These are phyloP conservation scores for Rhizomucor pusillus DNA, from an alignment of 371 early-diverging fungal genomes.

Conservation along the genomic window DNA sequence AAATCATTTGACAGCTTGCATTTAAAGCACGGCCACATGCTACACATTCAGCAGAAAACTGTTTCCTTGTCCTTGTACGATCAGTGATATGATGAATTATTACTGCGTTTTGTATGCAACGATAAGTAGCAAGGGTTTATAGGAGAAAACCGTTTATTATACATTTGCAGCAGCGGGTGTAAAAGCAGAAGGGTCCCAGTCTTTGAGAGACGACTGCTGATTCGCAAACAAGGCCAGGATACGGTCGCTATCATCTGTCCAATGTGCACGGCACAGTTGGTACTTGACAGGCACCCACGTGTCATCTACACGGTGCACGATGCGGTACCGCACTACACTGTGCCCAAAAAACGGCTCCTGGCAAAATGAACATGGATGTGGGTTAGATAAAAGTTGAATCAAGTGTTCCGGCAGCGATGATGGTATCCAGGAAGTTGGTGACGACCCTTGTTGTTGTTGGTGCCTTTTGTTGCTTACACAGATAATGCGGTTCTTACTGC, in stretches of 20 bases:
- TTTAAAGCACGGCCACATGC: too few species aligned
- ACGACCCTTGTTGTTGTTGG: not conserved
- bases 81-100: too few species aligned
- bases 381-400: constrained; percentile 53
- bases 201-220: not conserved
- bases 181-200: too few species aligned
- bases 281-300: constrained; percentile 16
- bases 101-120: not conserved
- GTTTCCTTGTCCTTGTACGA: too few species aligned
- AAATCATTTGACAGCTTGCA: too few species aligned
- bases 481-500: not conserved
- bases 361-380: constrained; percentile 75
- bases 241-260: constrained; percentile 22
- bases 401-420: constrained; percentile 6
- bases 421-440: not conserved
- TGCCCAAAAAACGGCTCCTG: constrained; percentile 75
- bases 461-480: not conserved
- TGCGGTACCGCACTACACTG: constrained; percentile 50
- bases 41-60: too few species aligned
- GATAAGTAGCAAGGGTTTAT: not conserved
- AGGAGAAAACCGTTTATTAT: not conserved
- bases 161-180: too few species aligned
- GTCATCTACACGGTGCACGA: constrained; percentile 48
- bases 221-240: constrained; percentile 11
- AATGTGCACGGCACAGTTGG: constrained; percentile 24